Evolutionary conservation across 2,329 filamentous ascomycete genomes (phyloP), one percentile per base, ranked within the genome.

Genomic region (Penicillium thymicola): DNA sequence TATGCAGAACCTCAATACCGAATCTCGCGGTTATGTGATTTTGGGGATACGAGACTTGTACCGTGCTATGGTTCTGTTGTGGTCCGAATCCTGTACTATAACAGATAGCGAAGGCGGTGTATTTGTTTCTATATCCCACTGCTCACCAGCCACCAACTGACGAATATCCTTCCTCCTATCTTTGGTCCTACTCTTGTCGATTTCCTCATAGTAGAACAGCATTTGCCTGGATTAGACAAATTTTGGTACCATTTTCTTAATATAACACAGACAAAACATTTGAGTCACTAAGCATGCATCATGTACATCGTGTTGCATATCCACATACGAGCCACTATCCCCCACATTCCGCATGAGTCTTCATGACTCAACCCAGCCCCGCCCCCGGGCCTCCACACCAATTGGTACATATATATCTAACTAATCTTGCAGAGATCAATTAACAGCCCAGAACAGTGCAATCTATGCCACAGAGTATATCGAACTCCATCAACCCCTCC

Each of bases 381-480:
- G 5, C 37, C 18, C 8, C 14, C 37, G 11, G 5, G 18, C 18
- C 9, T n/a, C 38, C 9, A 27, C 23, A 44, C 11, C 11, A 30
- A 30, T 44, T 8, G 42, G 9, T 25, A 30, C 30, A 40, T 23
- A 44, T 30, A 45, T 25, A 32, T 32, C 32, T 28, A 45, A 16
- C 43, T 23, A 0, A 8, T 10, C 13, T 14, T 32, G n/a, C 11
- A 30, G 3, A 3, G 27, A 21, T 30, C 11, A 32, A 16, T 45
- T 30, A 44, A 21, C 27, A 11, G 3, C 9, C 2, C n/a, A 18
- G 11, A 21, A 21, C n/a, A 23, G 9, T 30, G 1, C 11, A 5
- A 14, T 14, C 11, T 1, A 2, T 32, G 32, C 16, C 4, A 10
- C 13, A 0, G 3, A 16, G 11, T 21, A 13, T 4, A 32, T 6